phyloP scores from a whole-genome alignment of 305 asterid species.

The Ajuga reptans region DNA sequence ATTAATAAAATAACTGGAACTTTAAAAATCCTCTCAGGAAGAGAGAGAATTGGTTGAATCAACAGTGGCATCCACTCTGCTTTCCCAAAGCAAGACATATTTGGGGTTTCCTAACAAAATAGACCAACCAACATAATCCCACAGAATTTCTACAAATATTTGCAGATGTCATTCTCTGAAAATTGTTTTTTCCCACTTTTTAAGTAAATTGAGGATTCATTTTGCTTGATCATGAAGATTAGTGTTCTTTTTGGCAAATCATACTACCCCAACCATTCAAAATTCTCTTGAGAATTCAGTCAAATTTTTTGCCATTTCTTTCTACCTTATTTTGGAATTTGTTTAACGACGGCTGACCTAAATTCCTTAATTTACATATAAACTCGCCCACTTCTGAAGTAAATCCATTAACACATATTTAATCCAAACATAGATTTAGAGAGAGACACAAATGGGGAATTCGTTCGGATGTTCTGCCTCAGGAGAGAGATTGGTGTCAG shows the following conservation, averaged over 20 bases:
- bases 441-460: constrained; percentile 63
- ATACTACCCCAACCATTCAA: background rate
- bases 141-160: background rate
- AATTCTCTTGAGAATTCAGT: background rate
- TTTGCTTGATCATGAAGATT: background rate
- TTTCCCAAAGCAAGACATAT: constrained; percentile 26
- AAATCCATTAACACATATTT: constrained; percentile 2
- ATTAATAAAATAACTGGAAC: background rate
- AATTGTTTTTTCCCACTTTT: background rate
- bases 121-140: constrained; percentile 23
- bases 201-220: background rate
- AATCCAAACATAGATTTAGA: constrained; percentile 24
- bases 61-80: constrained; percentile 13
- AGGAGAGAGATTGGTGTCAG: constrained; percentile 95
- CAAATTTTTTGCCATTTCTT: background rate
- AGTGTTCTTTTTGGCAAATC: background rate
- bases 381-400: constrained; percentile 4
- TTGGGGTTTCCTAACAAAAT: constrained; percentile 5
- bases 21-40: background rate
- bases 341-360: constrained; percentile 39
- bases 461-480: constrained; percentile 98
- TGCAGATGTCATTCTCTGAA: background rate
- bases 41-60: background rate
- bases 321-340: background rate
- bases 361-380: constrained; percentile 12